Evolutionary conservation across 1,139 yeast species (phyloP).

Genomic region (Meyerozyma athensensis): DNA sequence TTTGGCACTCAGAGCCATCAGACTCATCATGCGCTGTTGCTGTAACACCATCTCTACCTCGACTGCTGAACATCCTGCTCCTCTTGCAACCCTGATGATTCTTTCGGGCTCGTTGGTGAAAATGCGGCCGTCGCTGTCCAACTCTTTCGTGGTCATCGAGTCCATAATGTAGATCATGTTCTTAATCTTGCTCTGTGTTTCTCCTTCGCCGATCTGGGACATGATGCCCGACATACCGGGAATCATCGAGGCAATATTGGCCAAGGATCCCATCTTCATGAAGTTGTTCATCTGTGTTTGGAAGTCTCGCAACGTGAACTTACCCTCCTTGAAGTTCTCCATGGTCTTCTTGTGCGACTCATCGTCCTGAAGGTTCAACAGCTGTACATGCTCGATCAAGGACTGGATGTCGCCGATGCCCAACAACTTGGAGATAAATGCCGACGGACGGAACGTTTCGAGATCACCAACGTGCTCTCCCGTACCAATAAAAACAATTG

Average conservation of each 20-base stretch:
- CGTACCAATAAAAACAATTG: slow-evolving; percentile 95
- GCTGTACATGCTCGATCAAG: slow-evolving; percentile 87
- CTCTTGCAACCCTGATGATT: slow-evolving; percentile 86
- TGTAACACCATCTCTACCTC: slow-evolving; percentile 91
- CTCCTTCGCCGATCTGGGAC: slow-evolving; percentile 88
- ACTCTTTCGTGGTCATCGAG: slow-evolving; percentile 90
- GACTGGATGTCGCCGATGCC: slow-evolving; percentile 97
- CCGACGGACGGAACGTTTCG: slow-evolving; percentile 85
- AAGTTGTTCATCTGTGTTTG: slow-evolving; percentile 94
- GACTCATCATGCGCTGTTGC: slow-evolving; percentile 93
- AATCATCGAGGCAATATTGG: slow-evolving; percentile 91
- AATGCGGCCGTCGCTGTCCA: slow-evolving; percentile 83
- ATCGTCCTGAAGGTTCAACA: slow-evolving; percentile 71
- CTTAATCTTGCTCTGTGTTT: slow-evolving; percentile 74
- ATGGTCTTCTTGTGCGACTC: slow-evolving; percentile 77
- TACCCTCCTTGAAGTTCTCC: slow-evolving; percentile 92
- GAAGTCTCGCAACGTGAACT: slow-evolving; percentile 85
- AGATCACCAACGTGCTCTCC: slow-evolving; percentile 96
- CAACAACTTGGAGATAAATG: slow-evolving; percentile 80
- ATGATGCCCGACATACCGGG: slow-evolving; percentile 88
- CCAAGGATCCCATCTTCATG: slow-evolving; percentile 92
- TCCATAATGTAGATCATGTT: slow-evolving; percentile 92
- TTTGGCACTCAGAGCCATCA: slow-evolving; percentile 78
- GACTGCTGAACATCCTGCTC: slow-evolving; percentile 91
- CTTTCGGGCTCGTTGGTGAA: slow-evolving; percentile 81